A percentile compares a stretch with the other conserved stretches of the same genome.
Conservation (phyloP, 163 green algal species). For the Trebouxiophyceae sp. region DNA sequence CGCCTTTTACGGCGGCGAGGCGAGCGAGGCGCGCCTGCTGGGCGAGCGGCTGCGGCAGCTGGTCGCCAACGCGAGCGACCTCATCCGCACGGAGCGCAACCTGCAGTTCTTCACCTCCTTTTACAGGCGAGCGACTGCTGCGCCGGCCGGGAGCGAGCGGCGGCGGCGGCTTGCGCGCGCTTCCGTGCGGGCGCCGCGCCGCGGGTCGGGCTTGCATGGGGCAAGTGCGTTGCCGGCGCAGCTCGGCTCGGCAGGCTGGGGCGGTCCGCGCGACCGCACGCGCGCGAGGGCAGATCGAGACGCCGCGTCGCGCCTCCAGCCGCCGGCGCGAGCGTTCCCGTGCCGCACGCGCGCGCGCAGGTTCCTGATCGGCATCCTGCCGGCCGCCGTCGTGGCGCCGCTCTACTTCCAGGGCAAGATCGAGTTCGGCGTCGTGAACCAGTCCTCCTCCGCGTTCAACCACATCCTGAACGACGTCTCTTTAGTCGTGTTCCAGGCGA, state of each 20-base stretch:
- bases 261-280: too few relatives aligned
- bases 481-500: constrained; percentile 86
- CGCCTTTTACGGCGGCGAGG: constrained; percentile 90
- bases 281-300: too few relatives aligned
- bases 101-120: constrained; percentile 96
- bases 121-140: constrained; percentile 51
- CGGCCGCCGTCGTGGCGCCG: constrained; percentile 78
- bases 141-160: too few relatives aligned
- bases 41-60: constrained; percentile 33
- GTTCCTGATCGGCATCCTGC: constrained; percentile 72
- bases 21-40: constrained; percentile 63
- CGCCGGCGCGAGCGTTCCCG: too few relatives aligned
- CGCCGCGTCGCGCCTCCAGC: too few relatives aligned
- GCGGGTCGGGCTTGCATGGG: too few relatives aligned
- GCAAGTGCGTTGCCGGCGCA: too few relatives aligned
- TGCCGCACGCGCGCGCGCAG: too few relatives aligned
- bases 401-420: constrained; percentile 92
- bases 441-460: constrained; percentile 91
- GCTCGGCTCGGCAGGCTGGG: too few relatives aligned
- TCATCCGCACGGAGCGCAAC: constrained; percentile 80
- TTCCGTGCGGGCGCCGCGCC: too few relatives aligned
- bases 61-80: constrained; percentile 76
- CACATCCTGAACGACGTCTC: constrained; percentile 93
- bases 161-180: too few relatives aligned
- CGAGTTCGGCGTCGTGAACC: constrained; percentile 97